Evolutionary conservation across 768 basidiomycete genomes (phyloP), one percentile per base, ranked within the genome.

Genomic region (Russula lepida): DNA sequence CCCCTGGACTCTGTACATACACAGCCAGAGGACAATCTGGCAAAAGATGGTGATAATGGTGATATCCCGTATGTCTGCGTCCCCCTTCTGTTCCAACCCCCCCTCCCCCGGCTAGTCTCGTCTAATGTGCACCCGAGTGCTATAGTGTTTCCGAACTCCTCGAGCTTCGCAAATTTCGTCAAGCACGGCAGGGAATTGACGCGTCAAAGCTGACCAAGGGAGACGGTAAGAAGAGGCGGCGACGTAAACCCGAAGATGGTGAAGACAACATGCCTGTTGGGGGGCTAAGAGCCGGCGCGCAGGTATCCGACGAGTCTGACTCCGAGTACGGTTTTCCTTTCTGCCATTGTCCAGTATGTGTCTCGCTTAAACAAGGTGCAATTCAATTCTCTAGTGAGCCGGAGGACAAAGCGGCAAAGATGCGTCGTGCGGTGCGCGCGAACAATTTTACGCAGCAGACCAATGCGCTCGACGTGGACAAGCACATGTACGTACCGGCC

Each of bases 391-490:
- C 11, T 60, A 86, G 83, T 0, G 84, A 88, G 41, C 78, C 81
- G 62, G 82, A 82, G 44, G 85, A 85, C 48, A 81, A 84, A 32
- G 84, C 85, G 56, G 83, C 86, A 2, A 86, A 82, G 59, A 85
- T 89, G 11, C 78, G 90, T 60, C 78, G 84, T 54, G 82, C 86
- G 6, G 86, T 95, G 2, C 78, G 92, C 43, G 77, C 84, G 23
- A 95, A 91, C 74, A 97, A 97, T 74, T 98, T 99, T 70, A 99
- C 97, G 0, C 92, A 95, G 64, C 95, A 98, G 74, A 99, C 95
- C 4, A 95, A 97, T 71, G 84, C 85, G 1, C 79, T 98, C 23
- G 95, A 98, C 70, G 94, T 97, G 27, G 95, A 99, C 76, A 98
- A 98, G 70, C 97, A 98, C 69, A 98, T 98, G 95, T 94, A 59